These are phyloP conservation scores for Fusarium sp. DNA, from an alignment of 2,329 filamentous ascomycete genomes.

Conservation along the genomic window DNA sequence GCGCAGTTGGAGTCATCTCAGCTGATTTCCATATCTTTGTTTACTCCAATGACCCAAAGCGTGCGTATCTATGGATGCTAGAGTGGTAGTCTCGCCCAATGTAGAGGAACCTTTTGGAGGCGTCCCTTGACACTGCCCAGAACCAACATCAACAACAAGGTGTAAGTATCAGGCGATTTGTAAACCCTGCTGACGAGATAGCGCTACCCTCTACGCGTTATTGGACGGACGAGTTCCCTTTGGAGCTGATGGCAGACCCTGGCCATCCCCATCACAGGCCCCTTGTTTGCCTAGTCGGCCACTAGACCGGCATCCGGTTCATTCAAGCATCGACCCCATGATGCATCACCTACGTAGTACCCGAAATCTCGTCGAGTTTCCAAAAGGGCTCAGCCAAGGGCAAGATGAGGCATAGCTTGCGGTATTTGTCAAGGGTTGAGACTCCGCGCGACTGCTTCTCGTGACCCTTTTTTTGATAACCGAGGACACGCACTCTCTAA, in stretches of 20 bases:
- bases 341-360: conserved; percentile 11
- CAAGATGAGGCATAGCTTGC: conserved; percentile 1
- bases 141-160: not conserved
- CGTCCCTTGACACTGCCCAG: not conserved
- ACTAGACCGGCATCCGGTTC: conserved; percentile 4
- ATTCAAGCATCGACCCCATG: conserved; percentile 14
- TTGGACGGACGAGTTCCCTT: conserved; percentile 11
- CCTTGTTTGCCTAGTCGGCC: not conserved
- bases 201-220: conserved; percentile 1
- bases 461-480: conserved; percentile 19
- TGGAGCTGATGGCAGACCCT: conserved; percentile 14
- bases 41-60: not conserved
- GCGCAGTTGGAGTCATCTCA: not conserved
- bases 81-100: not conserved
- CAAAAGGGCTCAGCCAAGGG: not conserved
- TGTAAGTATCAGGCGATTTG: not conserved
- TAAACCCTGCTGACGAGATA: not conserved
- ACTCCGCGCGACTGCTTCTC: conserved; percentile 16
- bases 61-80: not conserved
- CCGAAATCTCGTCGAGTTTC: not conserved
- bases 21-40: not conserved
- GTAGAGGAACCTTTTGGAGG: not conserved
- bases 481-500: not conserved
- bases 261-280: not conserved
- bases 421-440: conserved; percentile 1